Base-by-base conservation (phyloP, 305 asterid genomes). In the Fraxinus xanthoxyloides region DNA sequence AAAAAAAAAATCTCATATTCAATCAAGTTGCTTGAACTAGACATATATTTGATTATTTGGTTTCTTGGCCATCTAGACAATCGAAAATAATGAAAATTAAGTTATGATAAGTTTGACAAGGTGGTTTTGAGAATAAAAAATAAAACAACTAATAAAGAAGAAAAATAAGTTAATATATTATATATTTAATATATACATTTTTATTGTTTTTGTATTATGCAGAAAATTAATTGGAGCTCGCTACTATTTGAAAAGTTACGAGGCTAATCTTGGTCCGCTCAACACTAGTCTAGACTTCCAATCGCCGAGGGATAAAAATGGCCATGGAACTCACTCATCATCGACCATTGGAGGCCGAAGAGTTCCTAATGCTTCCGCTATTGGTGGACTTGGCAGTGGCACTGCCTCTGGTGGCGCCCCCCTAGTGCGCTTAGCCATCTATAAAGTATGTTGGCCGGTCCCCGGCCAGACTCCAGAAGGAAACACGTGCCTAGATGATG, bases 371-470 rank as follows among this genome's bases (percentile, higher is more conserved):
- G 88, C 90, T 4, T 46, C 90, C 26, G 80, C 85, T 10, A 2
- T 88, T 7, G 90, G 90, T 0, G 89, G 90, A 24, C 78, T 86
- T 10, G 89, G 86, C 54, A 4, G 0, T 3, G 90, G 93, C 40
- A 87, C 83, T 0, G 89, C 86, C 8, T 30, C 81, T 0, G 91
- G 93, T 0, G 93, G 92, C 4, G 93, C 91, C 0, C 92, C 90
- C 0, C 84, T 82, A 0, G 89, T 79, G 38, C 91, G 90, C 0
- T 72, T 89, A 0, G 91, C 92, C 63, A 82, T 85, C 32, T 89
- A 90, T 79, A 90, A 89, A 65, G 91, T 77, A 26, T 90, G 93
- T 40, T 90, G 93, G 93, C 77, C 83, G 0, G 15, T 78, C 24
- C 89, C 89, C 2, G 23, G 26, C 34, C 34, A 26, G 24, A 75